Base-by-base conservation (phyloP, 257 asterid species). In the Ajuga chamaepitys region DNA sequence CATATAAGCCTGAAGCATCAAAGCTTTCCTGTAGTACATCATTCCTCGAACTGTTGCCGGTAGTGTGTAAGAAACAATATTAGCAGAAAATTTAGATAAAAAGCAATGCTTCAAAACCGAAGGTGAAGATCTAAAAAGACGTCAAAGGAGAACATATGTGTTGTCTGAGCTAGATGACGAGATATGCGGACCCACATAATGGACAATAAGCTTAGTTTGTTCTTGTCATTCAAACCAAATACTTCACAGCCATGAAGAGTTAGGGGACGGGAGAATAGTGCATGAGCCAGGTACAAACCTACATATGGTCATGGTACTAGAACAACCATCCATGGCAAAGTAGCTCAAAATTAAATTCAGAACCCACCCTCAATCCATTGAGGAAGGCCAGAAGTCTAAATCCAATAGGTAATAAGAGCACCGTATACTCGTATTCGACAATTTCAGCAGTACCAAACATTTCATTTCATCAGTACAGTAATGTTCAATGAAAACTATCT, bases 1-100 rank as follows among this genome's bases (percentile, higher is more conserved):
- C 75, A 94, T 73, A 82, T 86, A 86, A 8, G 95, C 80, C 83
- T 94, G 96, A 71, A 94, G 99, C 92, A 94, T 85, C 58, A 94
- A 86, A 46, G 99, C 99, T 77, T 94, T 94, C 80, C 99, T 80
- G 76, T 94, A 94, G 86, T 94, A 94, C 99, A 94, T 94, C 97
- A 94, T 94, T 64, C 99, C 99, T 61, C 99, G 95, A 65, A 94
- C 99, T 94, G 88, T 71, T 67, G 47, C 63, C 60, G 64, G 78
- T 41, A 47, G 55, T 59, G 53, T 40, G 69, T 71, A 67, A 76
- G 76, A 66, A 66, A 28, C 61, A 66, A 62, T 24, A 53, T 32
- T 40, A 10, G 56, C 17, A 53, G 47, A 64, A 34, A 46, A 66
- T 32, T 51, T 47, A 51, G 74, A 71, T 18, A 64, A 65, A 68